Conservation (phyloP, 805 yeast species). For the Ogataea chonburiensis region DNA sequence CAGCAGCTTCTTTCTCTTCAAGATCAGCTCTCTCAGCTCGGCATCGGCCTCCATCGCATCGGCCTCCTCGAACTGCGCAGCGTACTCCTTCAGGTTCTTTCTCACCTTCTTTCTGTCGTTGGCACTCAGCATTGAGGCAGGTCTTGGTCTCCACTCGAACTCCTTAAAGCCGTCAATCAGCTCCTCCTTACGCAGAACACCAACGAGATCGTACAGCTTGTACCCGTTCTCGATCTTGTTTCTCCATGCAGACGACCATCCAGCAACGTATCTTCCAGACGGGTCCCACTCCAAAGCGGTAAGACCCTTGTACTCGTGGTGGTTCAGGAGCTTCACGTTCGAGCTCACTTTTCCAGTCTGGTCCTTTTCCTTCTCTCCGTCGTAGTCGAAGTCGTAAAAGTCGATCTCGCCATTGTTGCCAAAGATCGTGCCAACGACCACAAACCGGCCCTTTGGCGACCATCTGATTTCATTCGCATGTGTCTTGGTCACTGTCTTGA, state of each 20-base stretch:
- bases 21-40: constrained; percentile 84
- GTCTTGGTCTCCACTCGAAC: constrained; percentile 97
- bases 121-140: constrained; percentile 68
- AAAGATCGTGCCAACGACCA: constrained; percentile 47
- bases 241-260: constrained; percentile 84
- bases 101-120: constrained; percentile 86
- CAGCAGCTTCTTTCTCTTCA: constrained; percentile 75
- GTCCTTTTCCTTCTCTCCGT: constrained; percentile 53
- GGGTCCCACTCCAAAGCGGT: constrained; percentile 93
- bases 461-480: constrained; percentile 73
- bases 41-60: constrained; percentile 96
- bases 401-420: constrained; percentile 60
- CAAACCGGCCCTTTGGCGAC: constrained; percentile 93
- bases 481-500: constrained; percentile 59
- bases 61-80: constrained; percentile 89
- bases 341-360: constrained; percentile 50
- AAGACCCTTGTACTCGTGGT: constrained; percentile 70
- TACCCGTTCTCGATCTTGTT: constrained; percentile 88
- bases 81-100: constrained; percentile 83
- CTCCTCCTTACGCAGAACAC: constrained; percentile 73
- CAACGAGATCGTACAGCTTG: constrained; percentile 82
- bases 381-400: constrained; percentile 82
- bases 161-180: constrained; percentile 79
- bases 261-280: constrained; percentile 86
- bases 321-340: constrained; percentile 59